Conservation (phyloP, 495 filamentous ascomycete species). For the Penicillium salamii region DNA sequence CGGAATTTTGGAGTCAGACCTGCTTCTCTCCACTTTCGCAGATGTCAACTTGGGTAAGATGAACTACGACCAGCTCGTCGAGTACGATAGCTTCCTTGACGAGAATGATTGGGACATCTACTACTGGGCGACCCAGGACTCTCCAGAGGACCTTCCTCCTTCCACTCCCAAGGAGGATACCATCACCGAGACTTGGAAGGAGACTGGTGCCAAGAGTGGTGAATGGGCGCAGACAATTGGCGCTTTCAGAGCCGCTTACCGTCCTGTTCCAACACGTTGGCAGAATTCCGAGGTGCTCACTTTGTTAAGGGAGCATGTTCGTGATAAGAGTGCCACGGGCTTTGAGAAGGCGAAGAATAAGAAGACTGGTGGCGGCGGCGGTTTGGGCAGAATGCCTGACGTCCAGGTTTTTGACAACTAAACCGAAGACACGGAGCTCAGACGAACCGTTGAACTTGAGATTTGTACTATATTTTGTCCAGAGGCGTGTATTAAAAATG, state of each 20-base stretch:
- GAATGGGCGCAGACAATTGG: constrained; percentile 98
- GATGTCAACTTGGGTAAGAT: constrained; percentile 71
- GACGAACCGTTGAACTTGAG: background rate
- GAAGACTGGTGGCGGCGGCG: constrained; percentile 45
- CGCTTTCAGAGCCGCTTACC: constrained; percentile 88
- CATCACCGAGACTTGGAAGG: constrained; percentile 53
- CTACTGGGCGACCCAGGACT: constrained; percentile 98
- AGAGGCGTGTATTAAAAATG: background rate
- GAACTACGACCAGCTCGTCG: constrained; percentile 66
- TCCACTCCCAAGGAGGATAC: constrained; percentile 38
- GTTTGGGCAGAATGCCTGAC: constrained; percentile 51
- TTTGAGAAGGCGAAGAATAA: constrained; percentile 49
- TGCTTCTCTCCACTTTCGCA: constrained; percentile 94
- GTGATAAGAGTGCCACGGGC: constrained; percentile 51
- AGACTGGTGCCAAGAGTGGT: constrained; percentile 55
- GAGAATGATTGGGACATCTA: constrained; percentile 99
- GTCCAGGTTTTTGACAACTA: constrained; percentile 48
- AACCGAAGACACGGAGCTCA: background rate
- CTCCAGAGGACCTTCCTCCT: constrained; percentile 37
- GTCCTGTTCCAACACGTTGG: constrained; percentile 86
- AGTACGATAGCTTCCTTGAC: constrained; percentile 93
- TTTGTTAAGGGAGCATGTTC: constrained; percentile 78
- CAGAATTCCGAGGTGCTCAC: constrained; percentile 71
- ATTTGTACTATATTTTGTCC: constrained; percentile 13
- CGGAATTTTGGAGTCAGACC: constrained; percentile 91